These are phyloP conservation scores for Trametes pubescens DNA, from an alignment of 1,284 basidiomycete genomes.

Conservation along the genomic window DNA sequence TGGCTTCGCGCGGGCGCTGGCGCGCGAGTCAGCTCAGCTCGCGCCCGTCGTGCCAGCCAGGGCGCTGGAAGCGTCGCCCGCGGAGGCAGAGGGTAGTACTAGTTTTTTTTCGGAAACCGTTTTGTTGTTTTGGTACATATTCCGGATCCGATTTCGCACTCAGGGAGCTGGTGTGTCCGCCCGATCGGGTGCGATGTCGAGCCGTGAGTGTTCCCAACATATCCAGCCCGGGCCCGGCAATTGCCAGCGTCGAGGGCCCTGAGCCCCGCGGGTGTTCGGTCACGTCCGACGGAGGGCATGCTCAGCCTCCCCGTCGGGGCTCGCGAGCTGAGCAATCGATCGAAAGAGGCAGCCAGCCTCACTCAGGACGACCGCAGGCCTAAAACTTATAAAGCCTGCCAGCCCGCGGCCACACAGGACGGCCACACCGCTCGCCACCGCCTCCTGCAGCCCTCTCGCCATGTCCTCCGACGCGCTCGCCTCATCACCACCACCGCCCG, in stretches of 20 bases:
- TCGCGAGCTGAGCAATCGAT: slow-evolving; percentile 42
- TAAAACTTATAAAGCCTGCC: slow-evolving; percentile 45
- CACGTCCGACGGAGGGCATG: slow-evolving; percentile 25
- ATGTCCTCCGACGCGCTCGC: slow-evolving; percentile 18
- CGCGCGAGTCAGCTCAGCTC: neutral
- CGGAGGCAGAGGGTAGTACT: neutral
- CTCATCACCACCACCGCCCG: slow-evolving; percentile 12
- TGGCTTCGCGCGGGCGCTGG: too few species aligned
- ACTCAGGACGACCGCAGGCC: slow-evolving; percentile 21
- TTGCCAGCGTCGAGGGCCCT: slow-evolving; percentile 29
- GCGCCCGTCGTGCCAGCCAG: too few species aligned
- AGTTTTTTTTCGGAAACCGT: slow-evolving; percentile 5
- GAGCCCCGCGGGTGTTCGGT: slow-evolving; percentile 29
- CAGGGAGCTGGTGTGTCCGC: neutral
- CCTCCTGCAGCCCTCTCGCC: slow-evolving; percentile 23
- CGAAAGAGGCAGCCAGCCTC: slow-evolving; percentile 34
- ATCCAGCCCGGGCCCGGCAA: slow-evolving; percentile 28
- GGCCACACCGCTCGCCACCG: slow-evolving; percentile 15
- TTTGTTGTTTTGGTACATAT: neutral
- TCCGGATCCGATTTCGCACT: neutral
- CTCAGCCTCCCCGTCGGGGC: slow-evolving; percentile 22
- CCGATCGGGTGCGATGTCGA: slow-evolving; percentile 5
- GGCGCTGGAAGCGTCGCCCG: neutral
- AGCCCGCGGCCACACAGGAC: slow-evolving; percentile 9
- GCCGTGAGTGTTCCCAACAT: slow-evolving; percentile 16